phyloP scores from a whole-genome alignment of 208 protist genomes.

The Leishmania tropica region DNA sequence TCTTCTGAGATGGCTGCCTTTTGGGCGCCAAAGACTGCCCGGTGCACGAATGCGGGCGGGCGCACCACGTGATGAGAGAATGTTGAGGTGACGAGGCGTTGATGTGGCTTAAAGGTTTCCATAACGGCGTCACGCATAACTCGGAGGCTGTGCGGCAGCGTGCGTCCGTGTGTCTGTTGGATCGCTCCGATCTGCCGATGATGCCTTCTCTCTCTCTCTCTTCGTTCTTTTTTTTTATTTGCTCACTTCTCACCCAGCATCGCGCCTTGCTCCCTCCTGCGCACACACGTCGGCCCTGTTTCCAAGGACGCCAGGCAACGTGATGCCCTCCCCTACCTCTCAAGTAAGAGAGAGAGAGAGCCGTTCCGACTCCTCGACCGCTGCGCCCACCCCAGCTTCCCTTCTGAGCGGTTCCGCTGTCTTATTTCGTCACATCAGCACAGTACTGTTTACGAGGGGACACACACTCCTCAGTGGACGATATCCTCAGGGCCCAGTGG shows the following conservation, averaged over 20 bases:
- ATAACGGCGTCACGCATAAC: not conserved
- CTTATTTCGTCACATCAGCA: not conserved
- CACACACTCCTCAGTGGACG: not conserved
- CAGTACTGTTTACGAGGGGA: not conserved
- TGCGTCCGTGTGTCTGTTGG: not conserved
- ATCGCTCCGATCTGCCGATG: not conserved
- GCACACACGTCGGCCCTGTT: not conserved
- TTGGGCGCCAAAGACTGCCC: too few relatives aligned
- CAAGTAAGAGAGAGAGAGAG: not conserved
- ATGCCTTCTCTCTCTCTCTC: not conserved
- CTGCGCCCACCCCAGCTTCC: not conserved
- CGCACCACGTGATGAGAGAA: not conserved
- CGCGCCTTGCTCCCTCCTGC: not conserved
- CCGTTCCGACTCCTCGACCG: not conserved
- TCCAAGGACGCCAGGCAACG: not conserved
- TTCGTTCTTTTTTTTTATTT: not conserved
- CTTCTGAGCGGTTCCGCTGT: not conserved
- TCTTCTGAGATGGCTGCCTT: slow-evolving; percentile 11
- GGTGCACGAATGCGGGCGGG: not conserved
- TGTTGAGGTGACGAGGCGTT: not conserved
- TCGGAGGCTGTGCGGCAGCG: not conserved
- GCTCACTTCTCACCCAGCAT: not conserved
- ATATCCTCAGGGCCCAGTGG: not conserved
- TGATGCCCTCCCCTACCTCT: not conserved
- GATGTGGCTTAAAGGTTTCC: not conserved